Conservation (phyloP, 2,329 filamentous ascomycete genomes). For the Aspergillus novofumigatus region DNA sequence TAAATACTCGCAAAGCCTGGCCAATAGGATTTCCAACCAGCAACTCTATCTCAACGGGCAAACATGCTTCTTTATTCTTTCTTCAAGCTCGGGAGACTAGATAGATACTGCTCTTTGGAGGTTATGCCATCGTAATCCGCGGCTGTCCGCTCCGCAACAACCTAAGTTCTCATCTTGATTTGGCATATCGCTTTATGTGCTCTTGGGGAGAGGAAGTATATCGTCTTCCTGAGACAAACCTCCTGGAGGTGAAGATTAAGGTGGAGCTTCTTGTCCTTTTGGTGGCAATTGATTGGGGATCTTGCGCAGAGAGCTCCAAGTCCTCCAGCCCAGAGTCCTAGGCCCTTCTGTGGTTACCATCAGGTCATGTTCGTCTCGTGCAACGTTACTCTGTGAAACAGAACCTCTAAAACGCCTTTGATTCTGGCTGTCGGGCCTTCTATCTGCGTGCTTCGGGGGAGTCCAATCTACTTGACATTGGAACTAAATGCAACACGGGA, state of each 20-base stretch:
- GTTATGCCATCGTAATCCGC: slow-evolving; percentile 31
- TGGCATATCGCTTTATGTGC: slow-evolving; percentile 3
- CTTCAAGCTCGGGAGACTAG: slow-evolving; percentile 10
- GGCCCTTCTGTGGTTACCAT: slow-evolving; percentile 23
- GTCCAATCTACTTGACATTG: slow-evolving; percentile 14
- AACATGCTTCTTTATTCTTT: slow-evolving; percentile 23
- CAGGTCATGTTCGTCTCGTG: slow-evolving; percentile 27
- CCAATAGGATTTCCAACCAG: slow-evolving; percentile 21
- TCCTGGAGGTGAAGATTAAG: slow-evolving; percentile 4
- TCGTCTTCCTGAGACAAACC: slow-evolving; percentile 4
- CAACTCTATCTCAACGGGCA: slow-evolving; percentile 18
- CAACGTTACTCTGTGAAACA: slow-evolving; percentile 40
- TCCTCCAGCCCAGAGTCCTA: slow-evolving; percentile 16
- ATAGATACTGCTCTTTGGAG: slow-evolving; percentile 17
- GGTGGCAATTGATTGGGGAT: slow-evolving; percentile 20
- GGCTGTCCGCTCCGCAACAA: slow-evolving; percentile 18
- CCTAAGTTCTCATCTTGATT: neutral
- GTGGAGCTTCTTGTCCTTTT: slow-evolving; percentile 1
- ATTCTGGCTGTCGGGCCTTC: slow-evolving; percentile 21
- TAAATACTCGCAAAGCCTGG: slow-evolving; percentile 16
- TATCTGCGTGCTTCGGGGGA: slow-evolving; percentile 11
- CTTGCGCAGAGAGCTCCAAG: slow-evolving; percentile 14
- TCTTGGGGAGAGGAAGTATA: neutral
- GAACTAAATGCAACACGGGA: slow-evolving; percentile 28
- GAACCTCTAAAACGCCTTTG: slow-evolving; percentile 26